Conservation (phyloP, 2,329 filamentous ascomycete species). For the Tolypocladium pustulatum region DNA sequence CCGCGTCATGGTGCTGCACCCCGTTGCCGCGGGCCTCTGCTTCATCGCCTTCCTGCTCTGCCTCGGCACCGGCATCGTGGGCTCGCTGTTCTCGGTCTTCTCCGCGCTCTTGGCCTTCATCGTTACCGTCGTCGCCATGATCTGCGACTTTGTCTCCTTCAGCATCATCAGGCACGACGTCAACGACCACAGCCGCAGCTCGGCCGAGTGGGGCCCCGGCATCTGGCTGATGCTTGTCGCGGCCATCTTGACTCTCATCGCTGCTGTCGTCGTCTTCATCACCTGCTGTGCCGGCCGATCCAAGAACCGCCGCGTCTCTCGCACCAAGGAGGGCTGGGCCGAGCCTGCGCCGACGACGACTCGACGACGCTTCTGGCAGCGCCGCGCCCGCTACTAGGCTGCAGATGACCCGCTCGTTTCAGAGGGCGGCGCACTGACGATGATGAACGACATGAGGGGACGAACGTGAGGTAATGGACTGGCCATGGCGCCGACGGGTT, state of each 20-base stretch:
- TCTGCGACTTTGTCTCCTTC: constrained; percentile 49
- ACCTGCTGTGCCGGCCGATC: constrained; percentile 47
- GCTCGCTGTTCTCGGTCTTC: constrained; percentile 39
- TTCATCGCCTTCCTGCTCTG: constrained; percentile 50
- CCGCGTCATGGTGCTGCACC: constrained; percentile 51
- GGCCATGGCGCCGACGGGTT: background rate
- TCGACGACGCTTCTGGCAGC: constrained; percentile 10
- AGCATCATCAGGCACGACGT: constrained; percentile 41
- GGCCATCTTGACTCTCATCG: constrained; percentile 43
- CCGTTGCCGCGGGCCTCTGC: constrained; percentile 43
- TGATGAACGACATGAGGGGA: background rate
- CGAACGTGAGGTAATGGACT: background rate
- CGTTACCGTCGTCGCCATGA: constrained; percentile 35
- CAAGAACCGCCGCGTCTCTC: constrained; percentile 15
- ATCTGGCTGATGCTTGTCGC: constrained; percentile 51
- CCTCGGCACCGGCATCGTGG: constrained; percentile 39
- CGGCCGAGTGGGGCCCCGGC: constrained; percentile 40
- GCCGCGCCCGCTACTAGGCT: background rate
- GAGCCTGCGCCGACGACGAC: constrained; percentile 3
- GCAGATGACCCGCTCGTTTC: background rate
- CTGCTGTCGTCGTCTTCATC: constrained; percentile 46
- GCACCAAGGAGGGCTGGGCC: constrained; percentile 16
- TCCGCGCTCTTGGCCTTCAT: constrained; percentile 40
- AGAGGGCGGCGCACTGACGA: background rate
- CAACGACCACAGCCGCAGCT: constrained; percentile 34